These are phyloP conservation scores for Haplosporangium sp. DNA, from an alignment of 371 early-diverging fungal genomes.

Conservation along the genomic window DNA sequence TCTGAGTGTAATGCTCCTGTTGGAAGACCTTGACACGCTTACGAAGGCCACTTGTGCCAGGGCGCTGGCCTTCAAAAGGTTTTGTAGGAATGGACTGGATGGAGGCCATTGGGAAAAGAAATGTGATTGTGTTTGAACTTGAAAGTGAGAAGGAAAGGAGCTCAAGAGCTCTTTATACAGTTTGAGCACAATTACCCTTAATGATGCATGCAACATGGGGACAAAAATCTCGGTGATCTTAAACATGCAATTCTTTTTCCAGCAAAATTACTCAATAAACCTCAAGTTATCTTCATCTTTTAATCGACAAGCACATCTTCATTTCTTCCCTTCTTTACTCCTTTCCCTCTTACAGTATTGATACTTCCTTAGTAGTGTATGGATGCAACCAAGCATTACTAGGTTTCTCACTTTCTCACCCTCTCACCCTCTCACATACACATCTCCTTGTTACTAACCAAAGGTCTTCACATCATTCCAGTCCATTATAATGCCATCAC, in stretches of 20 bases:
- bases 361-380: background rate
- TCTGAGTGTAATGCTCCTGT: slow-evolving; percentile 94
- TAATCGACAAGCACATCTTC: background rate
- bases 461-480: background rate
- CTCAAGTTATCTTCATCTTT: background rate
- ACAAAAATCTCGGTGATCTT: no score
- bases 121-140: background rate
- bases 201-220: no score
- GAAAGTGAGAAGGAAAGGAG: background rate
- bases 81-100: slow-evolving; percentile 70
- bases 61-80: slow-evolving; percentile 94
- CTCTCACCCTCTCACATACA: no score
- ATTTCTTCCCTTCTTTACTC: background rate
- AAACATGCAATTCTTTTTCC: background rate
- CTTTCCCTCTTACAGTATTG: background rate
- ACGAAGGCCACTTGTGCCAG: slow-evolving; percentile 96
- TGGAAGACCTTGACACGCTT: slow-evolving; percentile 96
- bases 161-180: background rate
- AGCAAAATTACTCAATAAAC: background rate
- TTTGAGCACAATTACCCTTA: no score
- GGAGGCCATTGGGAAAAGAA: slow-evolving; percentile 36
- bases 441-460: background rate
- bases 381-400: background rate
- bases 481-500: slow-evolving; percentile 22
- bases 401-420: no score